Percentiles rank a stretch among this genome's conserved stretches.
These are phyloP conservation scores for Botrytis porri DNA, from an alignment of 2,329 filamentous ascomycete species.

Conservation along the genomic window DNA sequence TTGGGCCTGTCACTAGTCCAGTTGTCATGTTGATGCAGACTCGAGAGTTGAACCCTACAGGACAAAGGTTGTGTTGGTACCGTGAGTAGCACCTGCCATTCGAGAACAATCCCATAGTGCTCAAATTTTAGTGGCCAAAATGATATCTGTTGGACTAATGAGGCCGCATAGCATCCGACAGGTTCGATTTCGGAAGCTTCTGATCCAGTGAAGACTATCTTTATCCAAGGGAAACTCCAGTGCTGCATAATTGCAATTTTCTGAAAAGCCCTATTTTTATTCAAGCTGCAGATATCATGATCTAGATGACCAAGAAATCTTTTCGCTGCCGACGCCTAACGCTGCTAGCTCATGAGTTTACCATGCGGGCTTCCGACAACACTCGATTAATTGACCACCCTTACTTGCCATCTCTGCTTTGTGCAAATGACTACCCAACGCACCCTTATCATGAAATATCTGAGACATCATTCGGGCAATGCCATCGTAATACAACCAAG, in stretches of 20 bases:
- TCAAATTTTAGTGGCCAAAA: not conserved
- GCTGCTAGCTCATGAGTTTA: not conserved
- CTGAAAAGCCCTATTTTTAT: not conserved
- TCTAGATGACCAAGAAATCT: not conserved
- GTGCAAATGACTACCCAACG: not conserved
- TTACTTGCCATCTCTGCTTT: not conserved
- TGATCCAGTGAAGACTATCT: not conserved
- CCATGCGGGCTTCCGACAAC: not conserved
- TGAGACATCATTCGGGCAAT: not conserved
- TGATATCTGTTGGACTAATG: not conserved
- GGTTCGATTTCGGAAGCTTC: not conserved
- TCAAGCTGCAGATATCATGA: not conserved
- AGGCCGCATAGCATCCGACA: not conserved
- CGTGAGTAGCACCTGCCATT: not conserved
- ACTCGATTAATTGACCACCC: not conserved
- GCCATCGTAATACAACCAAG: not conserved
- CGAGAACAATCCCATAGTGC: not conserved
- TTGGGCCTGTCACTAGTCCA: not conserved
- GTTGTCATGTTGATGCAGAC: not conserved
- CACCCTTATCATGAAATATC: not conserved
- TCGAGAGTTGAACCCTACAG: not conserved
- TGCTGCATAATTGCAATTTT: not conserved
- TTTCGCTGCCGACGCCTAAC: not conserved
- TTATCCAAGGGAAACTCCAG: not conserved
- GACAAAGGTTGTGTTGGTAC: not conserved